Evolutionary conservation across 2,329 filamentous ascomycete genomes (phyloP).

Genomic region (Mariannaea elegans): DNA sequence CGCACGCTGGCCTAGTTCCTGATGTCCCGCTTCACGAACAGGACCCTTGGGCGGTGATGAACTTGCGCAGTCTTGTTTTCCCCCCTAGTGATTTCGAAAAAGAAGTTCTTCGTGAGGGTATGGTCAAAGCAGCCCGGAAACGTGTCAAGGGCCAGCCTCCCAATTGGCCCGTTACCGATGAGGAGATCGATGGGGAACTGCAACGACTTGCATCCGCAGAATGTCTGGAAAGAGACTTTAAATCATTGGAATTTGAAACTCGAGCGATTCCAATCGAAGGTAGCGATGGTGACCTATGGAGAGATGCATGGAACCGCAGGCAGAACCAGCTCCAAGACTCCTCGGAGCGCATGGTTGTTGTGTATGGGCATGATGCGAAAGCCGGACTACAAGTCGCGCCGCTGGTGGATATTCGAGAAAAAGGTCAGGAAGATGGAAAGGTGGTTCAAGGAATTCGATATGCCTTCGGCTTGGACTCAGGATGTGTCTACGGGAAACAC

Average conservation of each 20-base stretch:
- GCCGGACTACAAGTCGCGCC: slow-evolving; percentile 62
- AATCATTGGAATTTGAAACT: background rate
- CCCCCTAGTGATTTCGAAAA: slow-evolving; percentile 35
- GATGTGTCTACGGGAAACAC: slow-evolving; percentile 72
- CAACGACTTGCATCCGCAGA: background rate
- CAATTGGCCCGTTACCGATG: slow-evolving; percentile 1
- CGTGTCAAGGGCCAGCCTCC: slow-evolving; percentile 20
- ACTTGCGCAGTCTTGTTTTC: slow-evolving; percentile 79
- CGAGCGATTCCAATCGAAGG: slow-evolving; percentile 21
- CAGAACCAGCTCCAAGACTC: slow-evolving; percentile 23
- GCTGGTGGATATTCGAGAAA: background rate
- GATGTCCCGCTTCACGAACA: slow-evolving; percentile 72
- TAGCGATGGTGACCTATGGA: slow-evolving; percentile 28
- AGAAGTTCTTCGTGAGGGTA: slow-evolving; percentile 12
- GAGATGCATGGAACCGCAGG: slow-evolving; percentile 30
- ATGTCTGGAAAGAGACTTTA: background rate
- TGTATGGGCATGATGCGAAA: slow-evolving; percentile 86
- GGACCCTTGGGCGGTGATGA: slow-evolving; percentile 82
- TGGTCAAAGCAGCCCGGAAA: slow-evolving; percentile 28
- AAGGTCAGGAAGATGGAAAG: background rate
- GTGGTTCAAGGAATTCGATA: slow-evolving; percentile 55
- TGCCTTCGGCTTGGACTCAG: slow-evolving; percentile 83
- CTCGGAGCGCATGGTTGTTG: slow-evolving; percentile 64
- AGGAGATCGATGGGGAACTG: slow-evolving; percentile 4
- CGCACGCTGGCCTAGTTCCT: slow-evolving; percentile 84